Conservation (phyloP, 805 yeast genomes). For the Ascoidea rubescens region DNA sequence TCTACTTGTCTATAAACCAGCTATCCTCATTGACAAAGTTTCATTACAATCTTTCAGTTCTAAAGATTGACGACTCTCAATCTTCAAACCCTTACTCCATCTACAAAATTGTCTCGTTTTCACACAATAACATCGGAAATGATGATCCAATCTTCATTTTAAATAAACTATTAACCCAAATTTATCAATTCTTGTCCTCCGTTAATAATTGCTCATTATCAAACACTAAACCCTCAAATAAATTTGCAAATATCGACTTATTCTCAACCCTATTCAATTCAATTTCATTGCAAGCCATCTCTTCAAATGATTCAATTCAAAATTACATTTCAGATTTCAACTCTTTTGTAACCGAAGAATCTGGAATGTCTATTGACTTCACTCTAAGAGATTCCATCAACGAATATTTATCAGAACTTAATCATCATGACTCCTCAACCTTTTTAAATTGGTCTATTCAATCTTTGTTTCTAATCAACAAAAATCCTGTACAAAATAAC, state of each 20-base stretch:
- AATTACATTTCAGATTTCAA: conserved; percentile 36
- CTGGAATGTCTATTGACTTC: conserved; percentile 46
- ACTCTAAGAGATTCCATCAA: conserved; percentile 47
- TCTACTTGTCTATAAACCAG: neutral
- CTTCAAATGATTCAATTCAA: conserved; percentile 6
- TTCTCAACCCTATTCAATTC: conserved; percentile 8
- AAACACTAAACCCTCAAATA: neutral
- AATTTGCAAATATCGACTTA: neutral
- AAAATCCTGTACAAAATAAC: neutral
- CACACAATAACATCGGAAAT: neutral
- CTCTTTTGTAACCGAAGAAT: conserved; percentile 54
- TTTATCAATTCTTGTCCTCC: conserved; percentile 20
- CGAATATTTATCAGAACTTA: conserved; percentile 40
- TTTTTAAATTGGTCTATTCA: conserved; percentile 7
- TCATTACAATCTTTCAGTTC: conserved; percentile 5
- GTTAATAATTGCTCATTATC: conserved; percentile 8
- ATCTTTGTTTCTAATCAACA: conserved; percentile 6
- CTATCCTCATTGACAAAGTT: conserved; percentile 1
- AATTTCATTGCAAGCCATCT: conserved; percentile 6
- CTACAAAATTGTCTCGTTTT: neutral
- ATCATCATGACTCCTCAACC: conserved; percentile 23
- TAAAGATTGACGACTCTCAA: neutral
- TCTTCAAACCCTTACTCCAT: neutral
- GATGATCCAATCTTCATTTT: conserved; percentile 13
- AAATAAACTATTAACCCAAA: conserved; percentile 18